phyloP scores from a whole-genome alignment of 768 basidiomycete species.

The Trametes maxima region DNA sequence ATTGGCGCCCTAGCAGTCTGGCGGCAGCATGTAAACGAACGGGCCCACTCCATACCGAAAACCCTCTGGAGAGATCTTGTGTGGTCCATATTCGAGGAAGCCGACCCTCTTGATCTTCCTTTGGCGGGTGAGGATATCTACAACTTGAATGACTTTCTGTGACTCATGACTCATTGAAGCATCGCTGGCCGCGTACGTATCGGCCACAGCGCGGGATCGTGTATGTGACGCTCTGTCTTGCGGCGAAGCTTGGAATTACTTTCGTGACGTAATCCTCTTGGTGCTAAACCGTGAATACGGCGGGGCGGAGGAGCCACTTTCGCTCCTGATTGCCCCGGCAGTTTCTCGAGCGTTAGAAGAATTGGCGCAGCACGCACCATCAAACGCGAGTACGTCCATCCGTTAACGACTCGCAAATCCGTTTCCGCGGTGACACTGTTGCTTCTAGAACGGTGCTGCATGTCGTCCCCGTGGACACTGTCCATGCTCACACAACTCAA shows the following conservation, averaged over 20 bases:
- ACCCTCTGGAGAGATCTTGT: conserved; percentile 37
- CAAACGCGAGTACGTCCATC: conserved; percentile 15
- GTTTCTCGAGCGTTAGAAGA: conserved; percentile 52
- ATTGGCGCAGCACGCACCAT: conserved; percentile 33
- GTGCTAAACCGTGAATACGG: conserved; percentile 48
- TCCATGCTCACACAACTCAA: conserved; percentile 44
- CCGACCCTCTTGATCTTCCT: conserved; percentile 36
- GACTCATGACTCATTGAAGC: conserved; percentile 35
- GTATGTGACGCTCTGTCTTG: conserved; percentile 31
- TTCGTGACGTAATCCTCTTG: conserved; percentile 52
- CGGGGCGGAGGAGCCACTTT: conserved; percentile 53
- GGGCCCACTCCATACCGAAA: neutral
- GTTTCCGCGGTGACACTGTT: too few relatives aligned
- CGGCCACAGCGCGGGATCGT: conserved; percentile 27
- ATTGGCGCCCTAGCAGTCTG: conserved; percentile 39
- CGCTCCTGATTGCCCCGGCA: conserved; percentile 48
- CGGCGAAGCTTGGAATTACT: conserved; percentile 56
- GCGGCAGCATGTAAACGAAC: neutral
- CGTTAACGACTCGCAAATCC: too few relatives aligned
- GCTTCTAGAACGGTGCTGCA: conserved; percentile 20
- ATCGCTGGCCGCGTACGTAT: conserved; percentile 48
- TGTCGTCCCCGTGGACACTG: conserved; percentile 54
- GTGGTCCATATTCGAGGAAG: conserved; percentile 40
- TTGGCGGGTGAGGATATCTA: conserved; percentile 43
- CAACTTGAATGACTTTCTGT: neutral